Percentiles rank a stretch among this genome's conserved stretches.
Evolutionary conservation across 169 alveolate species (phyloP).

Genomic region (Babesia ovata): DNA sequence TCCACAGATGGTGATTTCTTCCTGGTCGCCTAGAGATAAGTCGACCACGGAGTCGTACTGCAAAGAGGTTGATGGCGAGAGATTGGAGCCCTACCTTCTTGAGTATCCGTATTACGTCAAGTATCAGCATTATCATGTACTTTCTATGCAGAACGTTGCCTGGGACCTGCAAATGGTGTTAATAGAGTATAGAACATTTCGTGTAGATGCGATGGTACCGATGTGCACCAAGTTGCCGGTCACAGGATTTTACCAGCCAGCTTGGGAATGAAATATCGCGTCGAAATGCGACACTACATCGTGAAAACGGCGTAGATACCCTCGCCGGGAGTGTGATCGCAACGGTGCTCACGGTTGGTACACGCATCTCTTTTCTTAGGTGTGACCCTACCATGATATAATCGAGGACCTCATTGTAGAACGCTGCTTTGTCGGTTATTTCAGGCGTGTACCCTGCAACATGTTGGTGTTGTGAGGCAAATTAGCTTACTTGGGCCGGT

Average conservation of each 20-base stretch:
- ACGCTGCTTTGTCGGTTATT: constrained; percentile 44
- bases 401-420: constrained; percentile 44
- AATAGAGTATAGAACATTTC: neutral
- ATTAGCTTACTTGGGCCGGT: constrained; percentile 50
- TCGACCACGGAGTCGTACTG: constrained; percentile 86
- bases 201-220: neutral
- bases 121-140: constrained; percentile 88
- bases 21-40: constrained; percentile 84
- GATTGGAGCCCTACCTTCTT: constrained; percentile 69
- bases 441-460: constrained; percentile 43
- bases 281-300: no score
- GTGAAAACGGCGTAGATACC: no score
- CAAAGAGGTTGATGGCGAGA: neutral
- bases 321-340: no score
- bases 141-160: constrained; percentile 91
- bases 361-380: neutral
- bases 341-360: no score
- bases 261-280: no score
- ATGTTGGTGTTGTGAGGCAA: neutral
- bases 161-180: constrained; percentile 78
- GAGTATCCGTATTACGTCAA: constrained; percentile 86
- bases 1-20: constrained; percentile 97
- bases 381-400: constrained; percentile 59
- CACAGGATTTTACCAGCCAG: no score
- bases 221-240: neutral